Conservation (phyloP, 148 eudicot species). For the Diospyros kaki region DNA sequence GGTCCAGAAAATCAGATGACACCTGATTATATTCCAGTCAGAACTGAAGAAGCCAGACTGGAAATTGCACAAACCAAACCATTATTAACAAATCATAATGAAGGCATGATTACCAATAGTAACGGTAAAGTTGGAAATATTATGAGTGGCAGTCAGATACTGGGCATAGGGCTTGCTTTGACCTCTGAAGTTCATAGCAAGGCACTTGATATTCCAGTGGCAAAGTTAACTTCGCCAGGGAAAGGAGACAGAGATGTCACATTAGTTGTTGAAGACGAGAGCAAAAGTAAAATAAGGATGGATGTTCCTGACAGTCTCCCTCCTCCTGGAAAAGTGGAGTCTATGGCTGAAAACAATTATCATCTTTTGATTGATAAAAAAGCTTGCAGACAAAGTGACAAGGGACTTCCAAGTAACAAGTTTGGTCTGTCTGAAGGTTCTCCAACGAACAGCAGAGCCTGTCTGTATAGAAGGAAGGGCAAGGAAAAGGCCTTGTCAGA, state of each 20-base stretch:
- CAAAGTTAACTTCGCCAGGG: constrained; percentile 4
- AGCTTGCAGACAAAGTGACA: constrained; percentile 1
- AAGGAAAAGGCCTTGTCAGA: constrained; percentile 39
- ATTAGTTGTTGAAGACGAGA: constrained; percentile 9
- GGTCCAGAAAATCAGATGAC: constrained; percentile 8
- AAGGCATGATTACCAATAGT: constrained; percentile 6
- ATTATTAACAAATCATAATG: background rate
- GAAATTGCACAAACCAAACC: background rate
- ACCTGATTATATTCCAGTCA: constrained; percentile 5
- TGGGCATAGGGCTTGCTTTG: constrained; percentile 11
- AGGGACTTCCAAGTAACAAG: constrained; percentile 13
- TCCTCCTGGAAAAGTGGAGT: constrained; percentile 30
- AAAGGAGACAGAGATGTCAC: constrained; percentile 5
- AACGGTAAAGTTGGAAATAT: constrained; percentile 4
- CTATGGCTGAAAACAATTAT: constrained; percentile 38
- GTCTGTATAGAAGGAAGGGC: constrained; percentile 26
- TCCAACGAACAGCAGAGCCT: constrained; percentile 20
- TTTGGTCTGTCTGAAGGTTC: constrained; percentile 21
- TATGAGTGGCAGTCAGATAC: constrained; percentile 1
- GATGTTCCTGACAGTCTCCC: constrained; percentile 11
- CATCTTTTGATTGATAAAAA: constrained; percentile 15
- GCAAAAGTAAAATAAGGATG: constrained; percentile 2
- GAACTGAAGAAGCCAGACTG: constrained; percentile 5
- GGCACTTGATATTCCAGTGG: constrained; percentile 7
- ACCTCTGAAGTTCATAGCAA: constrained; percentile 13